Base-by-base conservation (phyloP, 352 stramenopile species). In the Globisporangium cederbergense region DNA sequence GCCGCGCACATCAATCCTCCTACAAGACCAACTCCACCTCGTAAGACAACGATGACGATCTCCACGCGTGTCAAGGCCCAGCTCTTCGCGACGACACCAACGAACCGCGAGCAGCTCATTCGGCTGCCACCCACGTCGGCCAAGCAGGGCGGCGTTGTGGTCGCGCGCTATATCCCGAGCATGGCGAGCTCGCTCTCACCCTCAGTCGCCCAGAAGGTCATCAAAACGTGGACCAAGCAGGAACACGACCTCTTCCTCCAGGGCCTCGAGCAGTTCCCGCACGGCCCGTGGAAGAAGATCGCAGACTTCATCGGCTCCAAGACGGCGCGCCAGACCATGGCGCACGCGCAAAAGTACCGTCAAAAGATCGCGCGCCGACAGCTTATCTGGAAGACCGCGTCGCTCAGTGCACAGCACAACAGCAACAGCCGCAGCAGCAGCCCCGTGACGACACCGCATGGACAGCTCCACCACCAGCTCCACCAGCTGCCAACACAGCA, bases 271-370 rank as follows among this genome's bases (percentile, higher is more conserved):
- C 58, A 65, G 16, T 76, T 61, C 51, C 70, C 67, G 20, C 58
- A 50, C 0, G 70, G 67, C 1, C 70, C 69, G 28, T 76, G 69
- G 67, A 71, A 72, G 43, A 53, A 62, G 20, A 72, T 75, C 38
- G 68, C 65, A 2, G 60, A 60, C 47, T 60, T 69, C 25, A 66
- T 76, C 32, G 70, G 65, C 20, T 70, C 70, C 13, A 68, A 67
- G 14, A 72, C 70, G 3, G 47, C 62, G 38, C 68, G 68, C 11
- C 68, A 74, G 36, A 72, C 68, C 11, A 68, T 74, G 67, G 70
- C 67, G 8, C 67, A 76, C 52, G 69, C 63, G 11, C 69, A 75
- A 36, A 76, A 75, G 60, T 76, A 76, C 62, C 67, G 68, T 18
- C 57, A 73, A 25, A 75, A 75, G 62, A 73, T 75, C 25, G 60